Evolutionary conservation across 257 asterid species (phyloP).

Genomic region (Solanum ossicruentum): DNA sequence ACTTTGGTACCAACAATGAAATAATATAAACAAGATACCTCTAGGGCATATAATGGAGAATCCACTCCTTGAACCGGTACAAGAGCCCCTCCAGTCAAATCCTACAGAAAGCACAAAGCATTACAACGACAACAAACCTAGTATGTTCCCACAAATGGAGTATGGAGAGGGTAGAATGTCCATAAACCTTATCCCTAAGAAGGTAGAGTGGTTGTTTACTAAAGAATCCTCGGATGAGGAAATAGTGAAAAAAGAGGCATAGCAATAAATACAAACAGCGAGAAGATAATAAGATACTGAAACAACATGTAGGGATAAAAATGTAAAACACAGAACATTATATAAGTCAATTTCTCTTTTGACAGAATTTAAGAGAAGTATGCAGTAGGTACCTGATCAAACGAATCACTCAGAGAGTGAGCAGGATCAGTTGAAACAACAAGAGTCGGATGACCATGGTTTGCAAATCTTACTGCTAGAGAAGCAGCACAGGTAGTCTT

Average conservation of each 20-base stretch:
- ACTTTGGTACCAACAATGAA: background rate
- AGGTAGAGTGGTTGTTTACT: background rate
- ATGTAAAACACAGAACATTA: background rate
- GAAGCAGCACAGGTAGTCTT: conserved; percentile 86
- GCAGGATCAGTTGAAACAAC: conserved; percentile 73
- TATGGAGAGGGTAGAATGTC: background rate
- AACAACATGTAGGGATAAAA: background rate
- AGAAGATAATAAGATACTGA: background rate
- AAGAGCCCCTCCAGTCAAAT: conserved; percentile 60
- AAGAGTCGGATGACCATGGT: conserved; percentile 48
- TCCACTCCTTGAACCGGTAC: conserved; percentile 61
- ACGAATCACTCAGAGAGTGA: conserved; percentile 70
- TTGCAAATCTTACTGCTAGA: conserved; percentile 65
- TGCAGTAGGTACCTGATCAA: conserved; percentile 42
- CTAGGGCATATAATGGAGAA: conserved; percentile 61
- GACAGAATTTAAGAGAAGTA: background rate
- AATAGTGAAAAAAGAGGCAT: background rate
- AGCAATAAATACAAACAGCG: background rate
- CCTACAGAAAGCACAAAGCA: conserved; percentile 15
- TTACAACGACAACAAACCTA: background rate
- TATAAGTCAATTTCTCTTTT: background rate
- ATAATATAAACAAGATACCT: conserved; percentile 21
- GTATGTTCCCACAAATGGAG: background rate
- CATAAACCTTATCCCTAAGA: background rate
- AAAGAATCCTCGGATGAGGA: background rate